Percentiles rank a stretch among this genome's conserved stretches.
Evolutionary conservation across 1,139 yeast genomes (phyloP).

Genomic region (Geotrichum citri-aurantii): DNA sequence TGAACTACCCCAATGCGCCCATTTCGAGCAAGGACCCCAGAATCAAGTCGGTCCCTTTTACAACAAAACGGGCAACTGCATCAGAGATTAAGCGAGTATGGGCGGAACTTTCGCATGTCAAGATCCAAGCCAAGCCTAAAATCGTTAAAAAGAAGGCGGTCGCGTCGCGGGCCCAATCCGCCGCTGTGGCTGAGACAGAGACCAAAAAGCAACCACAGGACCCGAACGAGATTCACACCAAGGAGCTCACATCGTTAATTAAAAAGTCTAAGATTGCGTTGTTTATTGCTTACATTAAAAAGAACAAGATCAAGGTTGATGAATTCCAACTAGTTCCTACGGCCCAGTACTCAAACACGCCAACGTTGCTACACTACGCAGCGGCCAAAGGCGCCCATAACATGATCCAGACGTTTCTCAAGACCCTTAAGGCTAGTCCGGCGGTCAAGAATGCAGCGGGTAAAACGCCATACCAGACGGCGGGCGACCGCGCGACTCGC

Average conservation of each 20-base stretch:
- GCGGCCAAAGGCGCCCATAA: slow-evolving; percentile 61
- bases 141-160: slow-evolving; percentile 33
- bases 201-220: slow-evolving; percentile 29
- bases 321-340: slow-evolving; percentile 53
- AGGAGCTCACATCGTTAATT: slow-evolving; percentile 52
- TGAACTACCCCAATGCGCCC: slow-evolving; percentile 60
- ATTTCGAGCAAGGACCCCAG: slow-evolving; percentile 30
- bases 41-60: slow-evolving; percentile 65
- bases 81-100: slow-evolving; percentile 79
- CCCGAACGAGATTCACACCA: slow-evolving; percentile 45
- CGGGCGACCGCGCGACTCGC: slow-evolving; percentile 41
- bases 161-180: slow-evolving; percentile 17
- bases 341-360: slow-evolving; percentile 45
- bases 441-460: slow-evolving; percentile 48
- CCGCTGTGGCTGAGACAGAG: slow-evolving; percentile 17
- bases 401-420: slow-evolving; percentile 60
- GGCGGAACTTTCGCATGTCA: slow-evolving; percentile 65
- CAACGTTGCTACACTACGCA: slow-evolving; percentile 78
- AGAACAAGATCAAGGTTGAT: slow-evolving; percentile 46
- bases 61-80: slow-evolving; percentile 83
- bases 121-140: slow-evolving; percentile 52
- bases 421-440: slow-evolving; percentile 68
- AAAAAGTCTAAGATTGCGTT: slow-evolving; percentile 78
- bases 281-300: slow-evolving; percentile 54
- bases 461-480: slow-evolving; percentile 59